Evolutionary conservation across 2,329 filamentous ascomycete species (phyloP).

Genomic region (Lecanosticta acicola): DNA sequence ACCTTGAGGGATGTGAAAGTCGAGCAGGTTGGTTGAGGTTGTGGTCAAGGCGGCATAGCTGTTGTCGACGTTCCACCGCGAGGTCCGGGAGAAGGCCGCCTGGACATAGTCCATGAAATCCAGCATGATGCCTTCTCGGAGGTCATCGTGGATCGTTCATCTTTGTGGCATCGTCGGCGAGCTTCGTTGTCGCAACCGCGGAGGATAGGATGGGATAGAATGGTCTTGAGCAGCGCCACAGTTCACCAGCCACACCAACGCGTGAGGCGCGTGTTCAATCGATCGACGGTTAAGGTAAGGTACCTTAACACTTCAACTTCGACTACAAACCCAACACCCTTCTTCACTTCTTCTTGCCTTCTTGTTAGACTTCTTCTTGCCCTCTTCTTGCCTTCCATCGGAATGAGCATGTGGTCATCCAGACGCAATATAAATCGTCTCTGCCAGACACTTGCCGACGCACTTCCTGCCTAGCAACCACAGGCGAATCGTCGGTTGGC

Average conservation of each 20-base stretch:
- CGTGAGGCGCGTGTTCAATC: no score
- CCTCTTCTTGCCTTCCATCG: no score
- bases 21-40: constrained; percentile 77
- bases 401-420: no score
- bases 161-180: constrained; percentile 2
- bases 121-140: constrained; percentile 57
- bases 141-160: constrained; percentile 14
- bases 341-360: no score
- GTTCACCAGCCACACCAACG: background rate
- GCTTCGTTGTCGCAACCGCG: background rate
- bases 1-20: constrained; percentile 80
- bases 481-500: no score
- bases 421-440: no score
- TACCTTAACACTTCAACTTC: background rate
- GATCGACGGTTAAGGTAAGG: no score
- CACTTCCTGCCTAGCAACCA: no score
- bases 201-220: background rate
- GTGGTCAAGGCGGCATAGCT: constrained; percentile 82
- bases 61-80: constrained; percentile 86
- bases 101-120: constrained; percentile 98
- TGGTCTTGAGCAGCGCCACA: background rate
- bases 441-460: no score
- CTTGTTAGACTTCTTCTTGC: no score
- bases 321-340: background rate
- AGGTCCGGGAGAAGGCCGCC: constrained; percentile 78